These are phyloP conservation scores for Myotisia sp. DNA, from an alignment of 2,329 filamentous ascomycete genomes.

Conservation along the genomic window DNA sequence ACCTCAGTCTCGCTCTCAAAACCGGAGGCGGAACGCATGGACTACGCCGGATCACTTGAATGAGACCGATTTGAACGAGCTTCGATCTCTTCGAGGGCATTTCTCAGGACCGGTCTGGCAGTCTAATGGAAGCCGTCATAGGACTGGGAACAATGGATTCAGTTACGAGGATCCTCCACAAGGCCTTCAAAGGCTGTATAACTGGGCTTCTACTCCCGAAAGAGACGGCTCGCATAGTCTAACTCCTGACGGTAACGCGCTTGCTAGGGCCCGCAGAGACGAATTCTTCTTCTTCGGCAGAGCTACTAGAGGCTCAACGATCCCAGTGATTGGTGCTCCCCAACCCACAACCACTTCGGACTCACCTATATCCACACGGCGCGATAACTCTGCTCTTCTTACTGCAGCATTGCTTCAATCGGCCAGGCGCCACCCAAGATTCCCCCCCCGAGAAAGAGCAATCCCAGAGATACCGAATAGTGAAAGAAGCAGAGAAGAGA, in stretches of 20 bases:
- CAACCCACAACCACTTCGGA: slow-evolving; percentile 2
- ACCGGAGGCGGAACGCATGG: too few relatives aligned
- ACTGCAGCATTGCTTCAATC: slow-evolving; percentile 29
- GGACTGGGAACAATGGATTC: slow-evolving; percentile 29
- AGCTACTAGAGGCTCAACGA: not conserved
- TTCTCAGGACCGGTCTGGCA: not conserved
- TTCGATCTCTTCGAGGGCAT: not conserved
- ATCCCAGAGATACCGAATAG: slow-evolving; percentile 32
- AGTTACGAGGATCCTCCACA: slow-evolving; percentile 43
- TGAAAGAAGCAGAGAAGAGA: slow-evolving; percentile 23
- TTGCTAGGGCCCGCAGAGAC: too few relatives aligned
- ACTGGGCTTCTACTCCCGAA: slow-evolving; percentile 42
- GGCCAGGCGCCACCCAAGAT: slow-evolving; percentile 26
- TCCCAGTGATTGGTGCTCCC: too few relatives aligned
- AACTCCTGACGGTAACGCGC: too few relatives aligned
- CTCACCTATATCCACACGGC: slow-evolving; percentile 1
- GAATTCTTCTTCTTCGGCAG: slow-evolving; percentile 14
- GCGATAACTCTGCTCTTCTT: slow-evolving; percentile 7
- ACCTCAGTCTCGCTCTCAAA: slow-evolving; percentile 2
- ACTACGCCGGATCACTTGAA: too few relatives aligned
- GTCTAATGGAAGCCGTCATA: slow-evolving; percentile 30
- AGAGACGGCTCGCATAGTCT: slow-evolving; percentile 2
- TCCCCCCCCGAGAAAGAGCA: slow-evolving; percentile 23
- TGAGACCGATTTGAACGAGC: slow-evolving; percentile 1
- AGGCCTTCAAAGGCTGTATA: slow-evolving; percentile 41